phyloP scores from a whole-genome alignment of 352 stramenopile species.

The Hyaloperonospora arabidopsidis region DNA sequence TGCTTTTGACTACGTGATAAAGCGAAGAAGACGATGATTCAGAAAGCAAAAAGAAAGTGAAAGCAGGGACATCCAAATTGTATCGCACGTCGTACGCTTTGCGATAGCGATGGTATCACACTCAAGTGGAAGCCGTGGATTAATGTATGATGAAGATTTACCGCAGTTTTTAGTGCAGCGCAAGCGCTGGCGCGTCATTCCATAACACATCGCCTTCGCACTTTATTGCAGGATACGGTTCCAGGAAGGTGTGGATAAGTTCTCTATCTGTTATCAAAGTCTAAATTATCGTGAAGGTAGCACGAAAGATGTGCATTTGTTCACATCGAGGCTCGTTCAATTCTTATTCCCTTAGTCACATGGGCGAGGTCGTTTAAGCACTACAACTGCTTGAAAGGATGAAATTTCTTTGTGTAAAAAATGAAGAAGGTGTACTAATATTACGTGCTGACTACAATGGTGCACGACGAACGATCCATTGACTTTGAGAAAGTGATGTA shows the following conservation, averaged over 20 bases:
- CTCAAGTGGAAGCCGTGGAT: conserved; percentile 45
- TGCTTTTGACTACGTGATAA: no score
- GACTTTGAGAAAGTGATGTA: conserved; percentile 46
- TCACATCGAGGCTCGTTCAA: conserved; percentile 37
- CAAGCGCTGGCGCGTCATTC: conserved; percentile 43
- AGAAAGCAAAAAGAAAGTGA: conserved; percentile 33
- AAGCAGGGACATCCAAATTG: conserved; percentile 41
- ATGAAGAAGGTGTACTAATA: conserved; percentile 52
- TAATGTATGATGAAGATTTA: conserved; percentile 43
- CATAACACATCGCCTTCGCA: conserved; percentile 41
- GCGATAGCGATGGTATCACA: conserved; percentile 28
- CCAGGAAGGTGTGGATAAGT: conserved; percentile 41
- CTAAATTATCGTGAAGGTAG: not conserved
- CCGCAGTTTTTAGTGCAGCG: conserved; percentile 42
- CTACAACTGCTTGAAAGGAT: conserved; percentile 34
- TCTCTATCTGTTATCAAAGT: conserved; percentile 18
- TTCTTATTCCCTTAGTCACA: conserved; percentile 45
- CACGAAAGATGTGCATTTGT: conserved; percentile 11
- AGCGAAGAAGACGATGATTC: conserved; percentile 22
- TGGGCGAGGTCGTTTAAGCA: conserved; percentile 27
- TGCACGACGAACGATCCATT: conserved; percentile 42
- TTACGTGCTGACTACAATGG: conserved; percentile 44
- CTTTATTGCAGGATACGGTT: conserved; percentile 50
- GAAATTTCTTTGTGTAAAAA: conserved; percentile 20
- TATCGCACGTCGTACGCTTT: conserved; percentile 36